Conservation (phyloP, 106 monocot species). For the Phalaenopsis aphrodite region DNA sequence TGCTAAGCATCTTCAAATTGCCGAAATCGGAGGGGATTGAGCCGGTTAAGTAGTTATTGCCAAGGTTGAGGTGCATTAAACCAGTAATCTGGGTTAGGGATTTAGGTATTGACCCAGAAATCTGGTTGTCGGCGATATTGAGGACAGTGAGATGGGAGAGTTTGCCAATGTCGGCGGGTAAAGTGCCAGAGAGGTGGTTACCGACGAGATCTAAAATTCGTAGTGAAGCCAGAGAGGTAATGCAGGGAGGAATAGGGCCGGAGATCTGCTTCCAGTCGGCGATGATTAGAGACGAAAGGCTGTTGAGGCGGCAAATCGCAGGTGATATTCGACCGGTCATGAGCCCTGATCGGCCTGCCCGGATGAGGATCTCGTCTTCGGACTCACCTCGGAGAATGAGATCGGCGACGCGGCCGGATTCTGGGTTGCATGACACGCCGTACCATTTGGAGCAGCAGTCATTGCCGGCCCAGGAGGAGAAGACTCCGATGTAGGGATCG, state of each 20-base stretch:
- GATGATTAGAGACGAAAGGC: slow-evolving; percentile 52
- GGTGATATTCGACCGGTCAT: slow-evolving; percentile 68
- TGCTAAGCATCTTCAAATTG: slow-evolving; percentile 62
- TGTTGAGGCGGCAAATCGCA: slow-evolving; percentile 48
- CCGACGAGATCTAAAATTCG: slow-evolving; percentile 77
- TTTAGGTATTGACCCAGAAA: slow-evolving; percentile 52
- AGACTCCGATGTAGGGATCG: slow-evolving; percentile 45
- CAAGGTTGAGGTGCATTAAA: slow-evolving; percentile 78
- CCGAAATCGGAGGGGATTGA: slow-evolving; percentile 52
- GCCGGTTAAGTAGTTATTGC: slow-evolving; percentile 51
- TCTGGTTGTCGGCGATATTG: slow-evolving; percentile 73
- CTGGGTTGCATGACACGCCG: slow-evolving; percentile 71
- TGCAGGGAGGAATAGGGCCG: slow-evolving; percentile 63
- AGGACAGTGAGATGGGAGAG: slow-evolving; percentile 68
- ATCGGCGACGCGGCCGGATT: slow-evolving; percentile 42
- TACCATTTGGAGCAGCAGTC: slow-evolving; percentile 78
- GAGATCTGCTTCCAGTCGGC: slow-evolving; percentile 86
- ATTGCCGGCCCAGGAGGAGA: slow-evolving; percentile 42
- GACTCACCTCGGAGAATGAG: slow-evolving; percentile 45
- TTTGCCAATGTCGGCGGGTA: slow-evolving; percentile 45
- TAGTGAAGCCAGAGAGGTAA: slow-evolving; percentile 44
- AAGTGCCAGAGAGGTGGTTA: slow-evolving; percentile 57
- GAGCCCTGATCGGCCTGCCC: slow-evolving; percentile 38
- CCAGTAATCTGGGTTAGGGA: slow-evolving; percentile 45
- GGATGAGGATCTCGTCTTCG: slow-evolving; percentile 34